Percentiles rank a stretch among this genome's conserved stretches.
phyloP scores from a whole-genome alignment of 768 basidiomycete species.

The Lepiota venenata region DNA sequence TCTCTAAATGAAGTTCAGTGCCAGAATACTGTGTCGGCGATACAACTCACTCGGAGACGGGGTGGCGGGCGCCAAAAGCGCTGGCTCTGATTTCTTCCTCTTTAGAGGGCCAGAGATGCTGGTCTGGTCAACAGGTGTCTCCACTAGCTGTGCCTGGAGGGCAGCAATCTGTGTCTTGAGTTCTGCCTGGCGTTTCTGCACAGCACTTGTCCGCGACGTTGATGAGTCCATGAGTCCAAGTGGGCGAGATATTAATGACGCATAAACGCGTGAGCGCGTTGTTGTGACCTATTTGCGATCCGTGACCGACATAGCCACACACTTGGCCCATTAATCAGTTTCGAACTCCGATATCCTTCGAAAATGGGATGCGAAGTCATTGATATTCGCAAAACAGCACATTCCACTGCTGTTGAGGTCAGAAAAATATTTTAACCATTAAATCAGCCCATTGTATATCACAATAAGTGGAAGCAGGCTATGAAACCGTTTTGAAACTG shows the following conservation, averaged over 20 bases:
- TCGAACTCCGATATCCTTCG: slow-evolving; percentile 28
- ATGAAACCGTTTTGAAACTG: slow-evolving; percentile 8
- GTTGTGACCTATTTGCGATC: slow-evolving; percentile 12
- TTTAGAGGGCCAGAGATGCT: slow-evolving; percentile 39
- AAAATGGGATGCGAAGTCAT: slow-evolving; percentile 4
- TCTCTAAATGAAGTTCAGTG: slow-evolving; percentile 18
- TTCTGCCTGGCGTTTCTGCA: slow-evolving; percentile 41
- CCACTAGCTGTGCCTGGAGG: slow-evolving; percentile 52
- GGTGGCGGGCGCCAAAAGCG: slow-evolving; percentile 49
- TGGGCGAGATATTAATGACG: background rate
- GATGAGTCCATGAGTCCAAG: slow-evolving; percentile 52
- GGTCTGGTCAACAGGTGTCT: slow-evolving; percentile 26
- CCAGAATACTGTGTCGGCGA: background rate
- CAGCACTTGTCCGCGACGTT: slow-evolving; percentile 34
- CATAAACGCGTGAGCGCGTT: slow-evolving; percentile 14
- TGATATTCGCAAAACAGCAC: slow-evolving; percentile 12
- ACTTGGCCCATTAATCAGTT: slow-evolving; percentile 17
- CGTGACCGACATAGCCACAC: background rate
- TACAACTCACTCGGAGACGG: slow-evolving; percentile 63
- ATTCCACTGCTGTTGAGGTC: slow-evolving; percentile 4
- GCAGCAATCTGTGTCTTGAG: slow-evolving; percentile 51
- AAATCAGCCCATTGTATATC: background rate
- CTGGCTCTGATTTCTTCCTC: slow-evolving; percentile 38
- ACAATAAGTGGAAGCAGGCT: slow-evolving; percentile 6
- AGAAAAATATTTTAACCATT: slow-evolving; percentile 2